Percentiles rank a stretch among this genome's conserved stretches.
Conservation (phyloP, 805 yeast species). For the Tetrapisispora nanseiensis region DNA sequence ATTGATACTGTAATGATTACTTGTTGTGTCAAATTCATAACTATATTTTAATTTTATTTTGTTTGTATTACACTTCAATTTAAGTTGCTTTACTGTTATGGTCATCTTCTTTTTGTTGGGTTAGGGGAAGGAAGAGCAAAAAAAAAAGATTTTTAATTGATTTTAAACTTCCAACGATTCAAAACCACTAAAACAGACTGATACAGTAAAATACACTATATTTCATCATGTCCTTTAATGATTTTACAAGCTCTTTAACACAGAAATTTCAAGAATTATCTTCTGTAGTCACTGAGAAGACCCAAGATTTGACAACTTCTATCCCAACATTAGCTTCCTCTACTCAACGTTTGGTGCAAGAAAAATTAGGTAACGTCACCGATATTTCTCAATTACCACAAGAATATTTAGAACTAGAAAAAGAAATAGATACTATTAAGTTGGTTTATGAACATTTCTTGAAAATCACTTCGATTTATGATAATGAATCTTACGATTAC, state of each 20-base stretch:
- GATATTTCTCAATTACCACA: slow-evolving; percentile 80
- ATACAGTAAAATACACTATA: background rate
- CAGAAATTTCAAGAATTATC: slow-evolving; percentile 27
- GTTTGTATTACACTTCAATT: too few species aligned
- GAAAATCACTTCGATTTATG: slow-evolving; percentile 47
- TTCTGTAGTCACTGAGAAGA: slow-evolving; percentile 21
- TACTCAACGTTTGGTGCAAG: slow-evolving; percentile 71
- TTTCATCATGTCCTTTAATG: slow-evolving; percentile 23
- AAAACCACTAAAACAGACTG: too few species aligned
- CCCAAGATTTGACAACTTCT: slow-evolving; percentile 38
- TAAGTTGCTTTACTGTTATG: too few species aligned
- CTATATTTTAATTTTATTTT: too few species aligned
- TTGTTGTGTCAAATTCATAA: too few species aligned
- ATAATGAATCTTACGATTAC: slow-evolving; percentile 72
- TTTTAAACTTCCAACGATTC: too few species aligned
- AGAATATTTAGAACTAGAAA: slow-evolving; percentile 68
- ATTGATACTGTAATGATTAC: too few species aligned
- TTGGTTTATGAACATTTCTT: slow-evolving; percentile 51
- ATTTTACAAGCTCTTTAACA: slow-evolving; percentile 20
- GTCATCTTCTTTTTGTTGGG: too few species aligned
- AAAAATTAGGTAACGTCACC: slow-evolving; percentile 66
- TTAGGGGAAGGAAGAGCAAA: too few species aligned
- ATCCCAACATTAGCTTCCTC: slow-evolving; percentile 66
- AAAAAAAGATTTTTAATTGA: too few species aligned
- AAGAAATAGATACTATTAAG: slow-evolving; percentile 63